A percentile compares a stretch with the other conserved stretches of the same genome.
Evolutionary conservation across 148 eudicot genomes (phyloP).

Genomic region (Cornus kousa): DNA sequence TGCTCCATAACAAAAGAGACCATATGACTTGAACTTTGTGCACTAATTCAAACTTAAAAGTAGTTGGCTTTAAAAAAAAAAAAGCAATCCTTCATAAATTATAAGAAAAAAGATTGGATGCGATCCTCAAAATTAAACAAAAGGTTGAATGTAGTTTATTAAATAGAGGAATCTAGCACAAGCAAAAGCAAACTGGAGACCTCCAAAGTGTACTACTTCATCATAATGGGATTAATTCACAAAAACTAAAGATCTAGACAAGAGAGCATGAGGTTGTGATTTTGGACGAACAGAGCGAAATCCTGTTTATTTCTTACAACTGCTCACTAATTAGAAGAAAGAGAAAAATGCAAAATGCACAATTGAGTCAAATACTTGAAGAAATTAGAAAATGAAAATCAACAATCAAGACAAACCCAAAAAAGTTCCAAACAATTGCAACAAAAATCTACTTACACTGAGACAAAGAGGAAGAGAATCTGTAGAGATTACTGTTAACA

Average conservation of each 20-base stretch:
- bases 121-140: background rate
- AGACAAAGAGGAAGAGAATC: constrained; percentile 83
- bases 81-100: background rate
- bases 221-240: constrained; percentile 1
- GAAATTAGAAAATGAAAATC: background rate
- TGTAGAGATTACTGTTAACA: constrained; percentile 87
- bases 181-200: constrained; percentile 1
- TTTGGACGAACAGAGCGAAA: background rate
- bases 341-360: background rate
- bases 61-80: background rate
- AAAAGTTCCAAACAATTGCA: background rate
- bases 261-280: background rate
- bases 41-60: background rate
- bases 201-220: background rate
- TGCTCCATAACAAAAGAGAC: background rate
- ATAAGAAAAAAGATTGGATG: background rate
- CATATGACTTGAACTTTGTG: background rate
- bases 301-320: constrained; percentile 12
- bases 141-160: constrained; percentile 2
- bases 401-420: background rate
- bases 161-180: background rate
- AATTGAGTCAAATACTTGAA: background rate
- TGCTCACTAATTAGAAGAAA: background rate
- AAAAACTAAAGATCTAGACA: background rate
- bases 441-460: constrained; percentile 55